Evolutionary conservation across 2,329 filamentous ascomycete species (phyloP), one percentile per base, ranked within the genome.

Genomic region (Dactylellina drechsleri): DNA sequence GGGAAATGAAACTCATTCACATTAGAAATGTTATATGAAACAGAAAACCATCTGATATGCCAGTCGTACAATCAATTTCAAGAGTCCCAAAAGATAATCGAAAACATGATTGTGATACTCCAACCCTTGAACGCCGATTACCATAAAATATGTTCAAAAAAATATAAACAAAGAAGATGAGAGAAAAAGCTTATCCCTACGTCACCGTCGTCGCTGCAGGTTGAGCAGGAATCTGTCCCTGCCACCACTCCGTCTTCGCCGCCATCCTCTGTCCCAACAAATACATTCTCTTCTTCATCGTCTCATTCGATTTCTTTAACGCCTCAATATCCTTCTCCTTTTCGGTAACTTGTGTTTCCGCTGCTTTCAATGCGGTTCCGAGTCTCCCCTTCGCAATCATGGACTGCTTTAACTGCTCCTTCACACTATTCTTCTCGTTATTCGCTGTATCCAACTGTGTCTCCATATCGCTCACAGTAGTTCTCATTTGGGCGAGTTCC

Each of bases 271-370:
- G 70, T 5, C 62, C 62, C 15, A 74, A 40, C 58, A 74, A 40
- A 41, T 74, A 74, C 31, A 74, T 67, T 56, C 70, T 66, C 36
- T 66, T 74, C 62, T 74, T 74, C 57, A 62, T 40, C n/a, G 20
- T 49, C 43, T 67, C 70, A n/a, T 62, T 58, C n/a, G 57, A n/a
- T 26, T 62, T 64, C 57, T 74, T 50, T 15, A 74, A 56, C 12
- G 26, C 41, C 13, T 28, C 31, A 41, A 74, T 67, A 43, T 67
- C 56, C 18, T 43, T 45, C 16, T 67, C 50, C 18, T 50, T 52
- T 5, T 74, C 70, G 1, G 8, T 49, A 12, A 58, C 52, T 16
- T 67, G 36, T n/a, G 40, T 20, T 20, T 74, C 56, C 15, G 57
- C 20, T 16, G 53, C 50, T 20, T 40, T 18, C 52, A 67, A 16